phyloP scores from a whole-genome alignment of 352 stramenopile species.

The Phytophthora sp. region DNA sequence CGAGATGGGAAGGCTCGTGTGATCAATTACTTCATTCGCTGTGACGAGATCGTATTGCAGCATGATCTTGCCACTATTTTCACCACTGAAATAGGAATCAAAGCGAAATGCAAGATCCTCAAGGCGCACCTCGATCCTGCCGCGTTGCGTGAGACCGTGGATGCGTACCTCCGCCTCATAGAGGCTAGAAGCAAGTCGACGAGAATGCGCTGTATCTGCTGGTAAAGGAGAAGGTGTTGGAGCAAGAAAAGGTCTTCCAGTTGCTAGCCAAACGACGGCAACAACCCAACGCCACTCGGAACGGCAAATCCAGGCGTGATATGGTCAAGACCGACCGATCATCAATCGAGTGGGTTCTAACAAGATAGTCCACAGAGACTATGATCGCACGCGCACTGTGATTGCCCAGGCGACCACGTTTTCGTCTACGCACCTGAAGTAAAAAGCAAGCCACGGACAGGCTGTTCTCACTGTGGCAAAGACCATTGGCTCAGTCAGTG shows the following conservation, averaged over 20 bases:
- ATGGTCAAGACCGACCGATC: too few species aligned
- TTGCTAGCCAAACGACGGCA: background rate
- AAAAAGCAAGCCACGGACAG: conserved; percentile 4
- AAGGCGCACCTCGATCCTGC: conserved; percentile 4
- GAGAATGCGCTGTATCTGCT: conserved; percentile 19
- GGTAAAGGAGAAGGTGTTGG: conserved; percentile 24
- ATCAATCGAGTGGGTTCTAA: too few species aligned
- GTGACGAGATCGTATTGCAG: conserved; percentile 24
- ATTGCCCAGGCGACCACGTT: background rate
- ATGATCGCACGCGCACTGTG: too few species aligned
- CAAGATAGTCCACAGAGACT: too few species aligned
- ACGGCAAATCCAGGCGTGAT: background rate
- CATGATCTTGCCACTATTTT: conserved; percentile 26
- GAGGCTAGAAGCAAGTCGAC: conserved; percentile 1
- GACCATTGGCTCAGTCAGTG: conserved; percentile 26
- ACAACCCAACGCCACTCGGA: background rate
- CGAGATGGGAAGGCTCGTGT: conserved; percentile 29
- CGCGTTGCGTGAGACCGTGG: conserved; percentile 11
- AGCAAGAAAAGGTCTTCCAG: conserved; percentile 25
- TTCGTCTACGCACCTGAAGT: background rate
- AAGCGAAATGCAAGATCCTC: conserved; percentile 17
- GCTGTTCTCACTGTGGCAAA: conserved; percentile 25
- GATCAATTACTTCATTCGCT: conserved; percentile 30
- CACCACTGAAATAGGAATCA: conserved; percentile 5
- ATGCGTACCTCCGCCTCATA: conserved; percentile 10